Evolutionary conservation across 2,329 filamentous ascomycete species (phyloP).

Genomic region (Aphanocladium album): DNA sequence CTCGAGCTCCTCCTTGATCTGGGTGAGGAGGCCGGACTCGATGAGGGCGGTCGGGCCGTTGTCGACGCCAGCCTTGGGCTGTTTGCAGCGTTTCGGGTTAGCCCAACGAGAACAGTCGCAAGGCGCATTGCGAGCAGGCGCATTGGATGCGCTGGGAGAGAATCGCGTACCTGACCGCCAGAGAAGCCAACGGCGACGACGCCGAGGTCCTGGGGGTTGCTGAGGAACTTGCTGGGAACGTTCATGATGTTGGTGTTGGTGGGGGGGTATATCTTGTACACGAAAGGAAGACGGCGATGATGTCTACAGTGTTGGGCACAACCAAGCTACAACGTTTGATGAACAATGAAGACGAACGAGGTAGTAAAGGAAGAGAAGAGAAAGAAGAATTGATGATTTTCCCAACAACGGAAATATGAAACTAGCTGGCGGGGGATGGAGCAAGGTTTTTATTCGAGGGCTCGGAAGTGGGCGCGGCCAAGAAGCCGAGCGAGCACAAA

Average conservation of each 20-base stretch:
- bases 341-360: not conserved
- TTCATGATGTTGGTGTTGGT: constrained; percentile 35
- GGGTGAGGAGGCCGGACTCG: constrained; percentile 75
- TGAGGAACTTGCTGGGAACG: constrained; percentile 68
- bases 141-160: not conserved
- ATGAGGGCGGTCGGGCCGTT: constrained; percentile 86
- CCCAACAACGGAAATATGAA: not conserved
- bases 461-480: constrained; percentile 9
- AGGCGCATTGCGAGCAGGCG: not conserved
- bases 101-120: not conserved
- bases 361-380: not conserved
- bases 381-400: not conserved
- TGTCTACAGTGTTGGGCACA: not conserved
- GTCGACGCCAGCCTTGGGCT: constrained; percentile 91
- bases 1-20: constrained; percentile 78
- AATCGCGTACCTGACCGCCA: constrained; percentile 73
- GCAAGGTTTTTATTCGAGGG: constrained; percentile 7
- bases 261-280: not conserved
- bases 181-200: constrained; percentile 95
- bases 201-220: constrained; percentile 73
- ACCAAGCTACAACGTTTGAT: not conserved
- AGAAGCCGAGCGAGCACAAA: not conserved
- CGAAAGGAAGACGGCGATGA: not conserved
- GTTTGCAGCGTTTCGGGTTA: constrained; percentile 17
- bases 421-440: not conserved